Conservation (phyloP, 2,329 filamentous ascomycete species). For the Alternaria longipes region DNA sequence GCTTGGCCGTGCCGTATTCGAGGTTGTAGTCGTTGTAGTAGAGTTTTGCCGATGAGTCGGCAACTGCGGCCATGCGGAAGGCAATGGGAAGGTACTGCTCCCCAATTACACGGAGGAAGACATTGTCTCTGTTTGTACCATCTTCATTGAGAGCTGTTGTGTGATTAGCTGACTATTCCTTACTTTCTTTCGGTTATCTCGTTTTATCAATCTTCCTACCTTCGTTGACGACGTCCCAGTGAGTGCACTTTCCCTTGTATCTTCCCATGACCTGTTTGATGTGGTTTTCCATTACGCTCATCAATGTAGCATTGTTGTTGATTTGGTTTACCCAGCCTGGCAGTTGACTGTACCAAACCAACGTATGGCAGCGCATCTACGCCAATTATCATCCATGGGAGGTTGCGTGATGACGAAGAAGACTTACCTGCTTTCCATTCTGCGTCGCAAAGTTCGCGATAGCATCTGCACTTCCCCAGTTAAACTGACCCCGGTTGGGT, state of each 20-base stretch:
- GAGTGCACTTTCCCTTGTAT: conserved; percentile 50
- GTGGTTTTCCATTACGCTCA: conserved; percentile 51
- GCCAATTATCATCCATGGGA: background rate
- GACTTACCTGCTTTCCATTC: conserved; percentile 38
- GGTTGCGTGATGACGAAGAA: background rate
- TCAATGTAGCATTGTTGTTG: conserved; percentile 49
- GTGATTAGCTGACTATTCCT: background rate
- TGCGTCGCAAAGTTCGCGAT: conserved; percentile 49
- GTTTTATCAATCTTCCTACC: conserved; percentile 15
- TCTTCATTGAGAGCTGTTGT: conserved; percentile 64
- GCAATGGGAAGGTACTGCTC: conserved; percentile 66
- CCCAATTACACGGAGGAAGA: conserved; percentile 66
- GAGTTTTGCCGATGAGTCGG: conserved; percentile 67
- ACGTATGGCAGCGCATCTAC: conserved; percentile 49
- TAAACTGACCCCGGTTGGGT: conserved; percentile 47
- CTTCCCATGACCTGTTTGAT: conserved; percentile 48
- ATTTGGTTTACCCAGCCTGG: conserved; percentile 49
- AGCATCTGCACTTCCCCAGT: conserved; percentile 45
- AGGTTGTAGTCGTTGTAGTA: conserved; percentile 73
- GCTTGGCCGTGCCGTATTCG: conserved; percentile 61
- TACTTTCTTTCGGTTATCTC: background rate
- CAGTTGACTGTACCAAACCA: conserved; percentile 53
- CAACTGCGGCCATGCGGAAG: conserved; percentile 65
- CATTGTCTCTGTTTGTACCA: conserved; percentile 61
- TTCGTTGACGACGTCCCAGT: conserved; percentile 53